Conservation (phyloP, 164 flowering plant species). For the Aristolochia contorta region DNA sequence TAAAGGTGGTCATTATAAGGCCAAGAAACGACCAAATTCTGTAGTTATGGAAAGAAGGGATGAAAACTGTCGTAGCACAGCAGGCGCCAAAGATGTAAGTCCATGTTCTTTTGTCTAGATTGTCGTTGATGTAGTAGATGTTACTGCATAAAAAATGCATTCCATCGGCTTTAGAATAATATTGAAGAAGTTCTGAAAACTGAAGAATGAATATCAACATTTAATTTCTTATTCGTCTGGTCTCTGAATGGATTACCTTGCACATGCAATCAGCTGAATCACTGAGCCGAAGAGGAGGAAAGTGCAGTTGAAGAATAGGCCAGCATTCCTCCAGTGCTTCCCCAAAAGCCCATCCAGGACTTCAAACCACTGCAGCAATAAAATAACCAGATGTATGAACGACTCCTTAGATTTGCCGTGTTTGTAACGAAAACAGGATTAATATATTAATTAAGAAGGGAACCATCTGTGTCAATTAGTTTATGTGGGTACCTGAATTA, state of each 20-base stretch:
- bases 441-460: too few relatives aligned
- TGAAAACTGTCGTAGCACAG: constrained; percentile 73
- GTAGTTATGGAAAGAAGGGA: constrained; percentile 85
- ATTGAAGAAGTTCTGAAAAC: neutral
- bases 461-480: too few relatives aligned
- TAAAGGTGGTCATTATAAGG: constrained; percentile 79
- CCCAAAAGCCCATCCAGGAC: constrained; percentile 83
- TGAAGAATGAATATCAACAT: neutral
- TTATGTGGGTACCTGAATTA: constrained; percentile 47
- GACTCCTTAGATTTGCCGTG: too few relatives aligned
- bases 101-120: constrained; percentile 79
- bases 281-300: constrained; percentile 79
- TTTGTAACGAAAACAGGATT: too few relatives aligned
- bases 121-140: constrained; percentile 76
- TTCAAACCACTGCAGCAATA: constrained; percentile 66
- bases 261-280: constrained; percentile 83
- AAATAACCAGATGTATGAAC: neutral
- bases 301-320: constrained; percentile 75
- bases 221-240: neutral
- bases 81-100: constrained; percentile 87
- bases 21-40: constrained; percentile 85
- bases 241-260: constrained; percentile 40
- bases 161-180: neutral
- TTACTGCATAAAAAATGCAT: constrained; percentile 43
- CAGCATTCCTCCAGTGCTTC: constrained; percentile 61